phyloP scores from a whole-genome alignment of 2,329 filamentous ascomycete species.

The Fusarium ramigenum region DNA sequence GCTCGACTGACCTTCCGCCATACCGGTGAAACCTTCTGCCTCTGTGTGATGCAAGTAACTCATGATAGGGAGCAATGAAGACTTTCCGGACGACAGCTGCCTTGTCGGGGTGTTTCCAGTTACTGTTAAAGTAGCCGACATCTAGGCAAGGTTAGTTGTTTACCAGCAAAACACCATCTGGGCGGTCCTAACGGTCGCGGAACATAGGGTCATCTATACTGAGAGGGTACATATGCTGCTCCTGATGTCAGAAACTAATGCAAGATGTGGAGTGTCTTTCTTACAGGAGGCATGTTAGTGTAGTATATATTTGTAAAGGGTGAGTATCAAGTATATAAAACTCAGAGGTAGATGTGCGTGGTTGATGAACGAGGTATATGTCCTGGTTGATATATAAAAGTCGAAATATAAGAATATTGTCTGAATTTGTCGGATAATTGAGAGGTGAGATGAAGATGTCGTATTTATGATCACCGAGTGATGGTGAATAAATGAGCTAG shows the following conservation, averaged over 20 bases:
- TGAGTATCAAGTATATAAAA: too few relatives aligned
- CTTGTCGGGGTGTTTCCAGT: not conserved
- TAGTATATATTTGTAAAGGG: not conserved
- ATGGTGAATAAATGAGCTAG: not conserved
- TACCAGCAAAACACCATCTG: fast-evolving
- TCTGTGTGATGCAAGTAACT: not conserved
- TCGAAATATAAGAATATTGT: too few relatives aligned
- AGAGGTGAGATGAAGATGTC: too few relatives aligned
- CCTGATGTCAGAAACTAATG: fast-evolving
- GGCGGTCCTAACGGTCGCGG: too few relatives aligned
- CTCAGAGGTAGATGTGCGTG: too few relatives aligned
- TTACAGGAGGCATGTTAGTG: not conserved
- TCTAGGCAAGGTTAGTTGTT: not conserved
- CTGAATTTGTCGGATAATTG: too few relatives aligned
- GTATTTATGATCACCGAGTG: not conserved
- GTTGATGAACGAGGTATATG: too few relatives aligned
- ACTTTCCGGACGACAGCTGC: not conserved
- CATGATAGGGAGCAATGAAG: fast-evolving
- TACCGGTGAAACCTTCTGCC: not conserved
- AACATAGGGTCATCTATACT: too few relatives aligned
- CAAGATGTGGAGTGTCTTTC: fast-evolving
- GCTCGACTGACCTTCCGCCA: not conserved
- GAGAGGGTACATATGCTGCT: not conserved
- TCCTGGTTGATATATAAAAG: too few relatives aligned
- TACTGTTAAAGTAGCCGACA: not conserved